A percentile compares a stretch with the other conserved stretches of the same genome.
Conservation (phyloP, 768 basidiomycete species). For the Podaxis carcinomalis region DNA sequence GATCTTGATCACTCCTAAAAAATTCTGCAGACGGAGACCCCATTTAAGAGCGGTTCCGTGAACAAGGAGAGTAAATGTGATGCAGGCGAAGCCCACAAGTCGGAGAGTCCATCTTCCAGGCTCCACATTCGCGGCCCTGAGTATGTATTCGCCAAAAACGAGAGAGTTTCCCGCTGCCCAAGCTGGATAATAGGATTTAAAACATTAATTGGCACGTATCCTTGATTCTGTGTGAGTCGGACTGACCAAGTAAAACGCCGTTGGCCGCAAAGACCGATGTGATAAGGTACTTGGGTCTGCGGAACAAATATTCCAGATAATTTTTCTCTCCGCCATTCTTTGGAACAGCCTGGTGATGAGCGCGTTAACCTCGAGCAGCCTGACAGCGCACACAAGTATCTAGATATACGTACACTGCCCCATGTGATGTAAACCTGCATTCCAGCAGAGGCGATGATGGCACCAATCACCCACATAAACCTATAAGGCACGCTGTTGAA, state of each 20-base stretch:
- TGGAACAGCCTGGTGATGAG: conserved; percentile 41
- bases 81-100: conserved; percentile 30
- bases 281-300: conserved; percentile 51
- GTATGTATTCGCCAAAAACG: conserved; percentile 54
- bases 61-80: conserved; percentile 31
- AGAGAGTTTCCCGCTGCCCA: conserved; percentile 43
- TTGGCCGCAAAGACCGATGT: conserved; percentile 55
- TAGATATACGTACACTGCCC: conserved; percentile 26
- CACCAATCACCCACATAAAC: conserved; percentile 41
- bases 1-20: conserved; percentile 55
- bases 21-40: conserved; percentile 57
- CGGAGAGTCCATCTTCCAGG: conserved; percentile 29
- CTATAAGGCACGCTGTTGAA: conserved; percentile 12
- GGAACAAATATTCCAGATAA: conserved; percentile 62
- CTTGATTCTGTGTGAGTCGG: not conserved
- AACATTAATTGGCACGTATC: not conserved
- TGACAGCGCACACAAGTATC: not conserved
- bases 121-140: conserved; percentile 26
- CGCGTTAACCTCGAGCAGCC: not conserved
- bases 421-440: conserved; percentile 39
- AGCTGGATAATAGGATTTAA: conserved; percentile 15
- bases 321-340: conserved; percentile 66
- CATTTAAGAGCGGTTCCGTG: conserved; percentile 42
- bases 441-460: conserved; percentile 34
- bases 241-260: conserved; percentile 38